These are phyloP conservation scores for Capsella bursapastoris DNA, from an alignment of 345 rosid species.

Conservation along the genomic window DNA sequence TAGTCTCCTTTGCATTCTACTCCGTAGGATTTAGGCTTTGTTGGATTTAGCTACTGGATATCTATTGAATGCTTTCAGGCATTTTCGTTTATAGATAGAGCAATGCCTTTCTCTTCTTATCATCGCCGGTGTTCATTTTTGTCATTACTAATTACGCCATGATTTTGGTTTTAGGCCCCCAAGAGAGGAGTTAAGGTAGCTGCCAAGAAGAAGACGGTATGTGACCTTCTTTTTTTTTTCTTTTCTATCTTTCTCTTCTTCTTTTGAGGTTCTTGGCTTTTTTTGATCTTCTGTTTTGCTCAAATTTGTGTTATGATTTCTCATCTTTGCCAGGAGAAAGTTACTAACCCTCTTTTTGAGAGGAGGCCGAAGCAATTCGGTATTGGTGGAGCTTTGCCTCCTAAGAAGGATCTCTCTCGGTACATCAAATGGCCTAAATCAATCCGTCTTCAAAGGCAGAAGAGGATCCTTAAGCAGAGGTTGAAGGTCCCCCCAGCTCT, in stretches of 20 bases:
- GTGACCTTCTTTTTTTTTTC: neutral
- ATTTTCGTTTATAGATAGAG: neutral
- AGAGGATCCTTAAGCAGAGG: conserved; percentile 77
- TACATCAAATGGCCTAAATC: conserved; percentile 78
- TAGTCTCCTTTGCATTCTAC: neutral
- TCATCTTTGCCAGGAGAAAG: conserved; percentile 56
- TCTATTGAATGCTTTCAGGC: too few relatives aligned
- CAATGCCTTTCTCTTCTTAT: neutral
- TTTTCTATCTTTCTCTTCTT: neutral
- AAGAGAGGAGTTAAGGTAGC: conserved; percentile 56
- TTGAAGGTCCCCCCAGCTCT: conserved; percentile 90
- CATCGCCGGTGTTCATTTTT: neutral
- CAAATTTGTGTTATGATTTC: neutral
- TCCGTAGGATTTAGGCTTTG: conserved; percentile 10
- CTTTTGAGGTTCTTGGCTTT: neutral
- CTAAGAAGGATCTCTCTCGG: conserved; percentile 77
- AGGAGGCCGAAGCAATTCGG: conserved; percentile 89
- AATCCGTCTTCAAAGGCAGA: conserved; percentile 79
- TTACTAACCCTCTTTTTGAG: conserved; percentile 72
- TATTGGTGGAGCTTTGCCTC: conserved; percentile 86
- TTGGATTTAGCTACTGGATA: neutral
- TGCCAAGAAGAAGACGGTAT: conserved; percentile 63
- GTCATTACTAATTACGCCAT: neutral
- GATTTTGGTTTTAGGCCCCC: conserved; percentile 50
- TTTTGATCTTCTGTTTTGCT: neutral